Evolutionary conservation across 75 land plant species (phyloP), one percentile per base, ranked within the genome.

Genomic region (Pseudotsuga menziesii): DNA sequence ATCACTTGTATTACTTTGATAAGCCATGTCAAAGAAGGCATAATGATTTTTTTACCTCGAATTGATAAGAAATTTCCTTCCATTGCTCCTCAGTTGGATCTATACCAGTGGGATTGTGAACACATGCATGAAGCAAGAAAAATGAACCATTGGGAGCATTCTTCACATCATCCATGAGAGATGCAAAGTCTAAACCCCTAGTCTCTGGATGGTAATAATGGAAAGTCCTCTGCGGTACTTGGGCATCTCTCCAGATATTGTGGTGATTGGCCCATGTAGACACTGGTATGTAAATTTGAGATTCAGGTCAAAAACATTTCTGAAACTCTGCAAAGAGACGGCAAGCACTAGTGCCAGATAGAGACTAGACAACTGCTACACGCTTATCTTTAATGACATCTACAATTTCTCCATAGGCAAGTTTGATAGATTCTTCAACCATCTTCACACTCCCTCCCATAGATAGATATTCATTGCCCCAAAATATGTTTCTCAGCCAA

Each of bases 1-100:
- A 77, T 97, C 97, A 79, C 97, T 96, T 25, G 97, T 97, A 84
- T 93, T 93, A 41, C 98, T 97, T 87, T 96, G 98, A 75, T 93
- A 95, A 77, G 98, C 98, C 97, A 93, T 94, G 85, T 96, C 98
- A 86, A 96, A 96, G 82, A 96, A 91, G 14, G 98, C 78, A 62
- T 91, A 90, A 73, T 91, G 97, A 61, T 88, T 84, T 74, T 96
- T 93, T n/a, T 9, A 93, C 97, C 93, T 95, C 91, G 76, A 95
- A 83, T 77, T 89, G 92, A 70, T 88, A 78, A 54, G 97, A 91
- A 48, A 96, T 90, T 81, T 91, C 91, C 77, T 84, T 90, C 98
- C 97, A 96, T 70, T 96, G 97, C 75, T 96, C 97, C 60, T 93
- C 90, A n/a, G 98, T 77, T 54, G 98, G 98, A 85, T 96, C 98